Base-by-base conservation (phyloP, 495 filamentous ascomycete species). In the Chlorociboria aeruginascens region DNA sequence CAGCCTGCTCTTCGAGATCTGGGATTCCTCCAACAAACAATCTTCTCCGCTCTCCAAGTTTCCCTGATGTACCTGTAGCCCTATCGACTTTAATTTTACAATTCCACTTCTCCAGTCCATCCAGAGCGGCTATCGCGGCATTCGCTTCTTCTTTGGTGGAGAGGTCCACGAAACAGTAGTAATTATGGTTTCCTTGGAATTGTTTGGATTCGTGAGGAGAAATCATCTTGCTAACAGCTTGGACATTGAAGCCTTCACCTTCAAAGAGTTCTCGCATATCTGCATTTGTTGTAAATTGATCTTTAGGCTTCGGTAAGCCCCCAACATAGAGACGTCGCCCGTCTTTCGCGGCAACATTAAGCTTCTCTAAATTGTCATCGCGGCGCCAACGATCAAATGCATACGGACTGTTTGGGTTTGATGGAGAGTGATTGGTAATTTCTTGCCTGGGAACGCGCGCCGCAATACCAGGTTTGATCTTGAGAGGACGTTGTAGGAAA, bases 121-220 rank as follows among this genome's bases (percentile, higher is more conserved):
- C 10, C 13, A 53, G 43, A 14, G 30, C 34, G 10, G 14, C 16
- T 9, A 49, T 46, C 4, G 51, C 51, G n/a, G 11, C 3, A 3
- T 75, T 60, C 7, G 76, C 76, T 46, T 83, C 76, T 44, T 79
- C 69, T 1, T 64, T 54, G 44, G 64, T 75, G 38, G 61, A 57
- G 43, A 85, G 72, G 57, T 85, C 81, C 14, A 85, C 76, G 55
- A 83, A 85, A 52, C 77, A 73, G 63, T 80, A 82, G 63, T 85
- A 75, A 56, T 81, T 72, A 52, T 78, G 70, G 48, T 76, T 77
- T 0, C 71, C 63, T 34, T 69, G 67, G 28, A 69, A 63, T 32
- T 66, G 61, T 44, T 71, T 70, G 12, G 72, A 69, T 2, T 69
- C 66, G 54, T 78, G 76, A 12, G 77, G 74, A 11, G 71, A 63